Conservation (phyloP, 495 filamentous ascomycete species). For the Talaromyces proteolyticus region DNA sequence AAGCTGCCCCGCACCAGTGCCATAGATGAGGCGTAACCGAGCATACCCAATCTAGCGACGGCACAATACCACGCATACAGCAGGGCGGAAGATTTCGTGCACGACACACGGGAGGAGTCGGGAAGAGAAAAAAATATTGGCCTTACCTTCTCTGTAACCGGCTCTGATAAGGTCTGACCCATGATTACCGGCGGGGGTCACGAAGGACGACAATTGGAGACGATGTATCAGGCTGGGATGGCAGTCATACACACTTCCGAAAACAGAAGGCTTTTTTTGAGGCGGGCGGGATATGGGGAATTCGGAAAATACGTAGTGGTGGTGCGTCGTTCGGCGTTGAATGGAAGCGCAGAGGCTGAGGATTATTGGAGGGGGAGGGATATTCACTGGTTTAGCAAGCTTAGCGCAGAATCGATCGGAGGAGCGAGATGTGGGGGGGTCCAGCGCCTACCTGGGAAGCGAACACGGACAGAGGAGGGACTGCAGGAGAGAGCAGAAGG, state of each 20-base stretch:
- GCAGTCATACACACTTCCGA: not conserved
- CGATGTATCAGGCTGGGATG: not conserved
- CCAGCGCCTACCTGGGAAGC: not conserved
- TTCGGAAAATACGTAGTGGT: constrained; percentile 11
- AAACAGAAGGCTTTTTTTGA: too few relatives aligned
- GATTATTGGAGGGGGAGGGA: not conserved
- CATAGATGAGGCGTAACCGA: not conserved
- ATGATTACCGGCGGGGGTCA: constrained; percentile 45
- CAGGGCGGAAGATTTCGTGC: too few relatives aligned
- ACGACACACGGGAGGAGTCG: not conserved
- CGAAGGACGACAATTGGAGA: constrained; percentile 1
- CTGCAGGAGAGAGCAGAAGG: constrained; percentile 8
- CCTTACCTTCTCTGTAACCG: constrained; percentile 96
- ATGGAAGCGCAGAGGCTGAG: constrained; percentile 5
- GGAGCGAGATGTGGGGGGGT: constrained; percentile 2
- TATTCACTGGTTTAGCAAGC: not conserved
- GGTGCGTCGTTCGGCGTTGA: constrained; percentile 1
- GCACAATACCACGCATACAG: too few relatives aligned
- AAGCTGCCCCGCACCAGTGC: constrained; percentile 6
- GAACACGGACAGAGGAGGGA: constrained; percentile 4
- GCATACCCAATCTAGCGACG: not conserved
- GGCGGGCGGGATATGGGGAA: constrained; percentile 27
- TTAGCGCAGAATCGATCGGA: constrained; percentile 6
- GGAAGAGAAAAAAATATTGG: constrained; percentile 1
- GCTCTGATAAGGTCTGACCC: constrained; percentile 99